Percentiles rank a stretch among this genome's conserved stretches.
Conservation (phyloP, 2,329 filamentous ascomycete species). For the Botryotinia narcissicola region DNA sequence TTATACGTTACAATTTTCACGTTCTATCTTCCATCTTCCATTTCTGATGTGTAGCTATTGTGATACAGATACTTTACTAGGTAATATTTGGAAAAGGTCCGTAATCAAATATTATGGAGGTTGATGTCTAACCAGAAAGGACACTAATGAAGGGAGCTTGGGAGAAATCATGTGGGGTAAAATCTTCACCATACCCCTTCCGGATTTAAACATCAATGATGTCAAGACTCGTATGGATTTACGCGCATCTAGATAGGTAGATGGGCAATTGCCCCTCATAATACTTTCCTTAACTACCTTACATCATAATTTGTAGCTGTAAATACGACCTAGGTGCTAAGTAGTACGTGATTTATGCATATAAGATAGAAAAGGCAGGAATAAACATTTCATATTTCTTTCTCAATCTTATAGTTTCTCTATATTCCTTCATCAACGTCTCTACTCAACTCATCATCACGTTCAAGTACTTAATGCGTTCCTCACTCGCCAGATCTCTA, state of each 20-base stretch:
- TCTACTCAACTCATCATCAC: background rate
- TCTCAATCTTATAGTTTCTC: background rate
- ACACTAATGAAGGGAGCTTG: background rate
- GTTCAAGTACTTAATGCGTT: background rate
- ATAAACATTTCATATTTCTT: background rate
- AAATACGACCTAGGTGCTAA: background rate
- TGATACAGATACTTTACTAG: background rate
- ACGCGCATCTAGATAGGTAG: background rate
- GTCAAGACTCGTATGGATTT: background rate
- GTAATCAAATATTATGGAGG: background rate
- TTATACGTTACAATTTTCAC: background rate
- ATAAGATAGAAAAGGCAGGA: background rate
- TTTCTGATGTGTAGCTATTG: background rate
- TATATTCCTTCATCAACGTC: background rate
- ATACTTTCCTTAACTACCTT: background rate
- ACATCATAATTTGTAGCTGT: background rate
- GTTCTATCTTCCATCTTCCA: background rate
- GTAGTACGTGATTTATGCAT: background rate
- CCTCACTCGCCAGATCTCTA: background rate
- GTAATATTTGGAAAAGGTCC: background rate
- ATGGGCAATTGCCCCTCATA: background rate
- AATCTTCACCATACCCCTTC: background rate
- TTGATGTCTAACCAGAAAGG: background rate
- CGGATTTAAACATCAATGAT: conserved; percentile 6
- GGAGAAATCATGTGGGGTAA: background rate